Conservation (phyloP, 495 filamentous ascomycete species). For the Tuber umbilicatum region DNA sequence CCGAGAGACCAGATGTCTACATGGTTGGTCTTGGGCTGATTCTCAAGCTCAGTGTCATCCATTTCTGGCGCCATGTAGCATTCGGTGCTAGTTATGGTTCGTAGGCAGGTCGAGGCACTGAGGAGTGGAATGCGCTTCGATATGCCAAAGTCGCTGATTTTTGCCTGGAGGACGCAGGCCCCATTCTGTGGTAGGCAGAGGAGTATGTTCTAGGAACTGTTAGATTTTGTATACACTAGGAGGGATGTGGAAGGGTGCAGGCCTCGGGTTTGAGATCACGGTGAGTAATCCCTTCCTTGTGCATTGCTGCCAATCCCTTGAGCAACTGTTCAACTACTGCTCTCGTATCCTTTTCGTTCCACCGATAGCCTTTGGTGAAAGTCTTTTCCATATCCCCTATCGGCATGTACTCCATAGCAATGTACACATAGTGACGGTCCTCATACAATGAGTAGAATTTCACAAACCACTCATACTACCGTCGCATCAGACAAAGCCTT, state of each 20-base stretch:
- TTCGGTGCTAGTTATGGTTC: not conserved
- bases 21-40: not conserved
- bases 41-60: not conserved
- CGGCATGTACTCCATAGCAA: conserved; percentile 1
- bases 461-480: not conserved
- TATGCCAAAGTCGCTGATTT: conserved; percentile 7
- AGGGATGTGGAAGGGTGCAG: too few relatives aligned
- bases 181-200: not conserved
- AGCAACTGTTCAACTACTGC: not conserved
- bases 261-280: not conserved
- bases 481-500: not conserved
- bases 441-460: not conserved
- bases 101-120: not conserved
- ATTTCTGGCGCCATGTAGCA: not conserved
- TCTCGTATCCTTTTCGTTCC: not conserved
- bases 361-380: not conserved
- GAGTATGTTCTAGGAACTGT: not conserved
- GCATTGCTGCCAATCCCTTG: conserved; percentile 4
- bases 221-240: not conserved
- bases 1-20: conserved; percentile 10
- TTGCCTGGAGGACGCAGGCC: not conserved
- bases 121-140: not conserved
- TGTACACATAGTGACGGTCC: not conserved
- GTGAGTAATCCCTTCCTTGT: not conserved
- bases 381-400: not conserved